These are phyloP conservation scores for Amylocystis lapponica DNA, from an alignment of 768 basidiomycete species.

Conservation along the genomic window DNA sequence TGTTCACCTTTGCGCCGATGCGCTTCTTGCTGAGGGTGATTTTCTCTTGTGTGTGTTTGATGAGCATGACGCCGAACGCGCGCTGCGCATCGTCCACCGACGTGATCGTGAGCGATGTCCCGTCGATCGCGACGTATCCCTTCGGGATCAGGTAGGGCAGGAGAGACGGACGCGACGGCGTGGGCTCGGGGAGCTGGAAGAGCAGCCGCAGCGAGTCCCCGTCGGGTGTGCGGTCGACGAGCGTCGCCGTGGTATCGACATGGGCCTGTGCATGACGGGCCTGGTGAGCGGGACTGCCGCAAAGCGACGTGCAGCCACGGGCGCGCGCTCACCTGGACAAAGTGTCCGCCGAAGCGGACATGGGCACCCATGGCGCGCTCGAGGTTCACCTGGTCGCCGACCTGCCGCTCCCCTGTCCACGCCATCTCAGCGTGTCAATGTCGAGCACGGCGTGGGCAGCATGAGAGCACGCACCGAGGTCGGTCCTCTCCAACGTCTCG, in stretches of 20 bases:
- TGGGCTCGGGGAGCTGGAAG: constrained; percentile 69
- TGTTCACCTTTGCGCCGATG: constrained; percentile 80
- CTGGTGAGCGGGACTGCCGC: neutral
- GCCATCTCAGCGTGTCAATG: neutral
- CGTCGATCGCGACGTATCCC: constrained; percentile 93
- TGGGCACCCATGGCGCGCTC: constrained; percentile 94
- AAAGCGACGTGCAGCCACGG: neutral
- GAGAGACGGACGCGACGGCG: constrained; percentile 52
- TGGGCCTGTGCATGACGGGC: constrained; percentile 58
- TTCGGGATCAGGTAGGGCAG: constrained; percentile 86
- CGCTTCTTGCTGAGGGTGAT: constrained; percentile 74
- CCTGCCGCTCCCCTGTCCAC: constrained; percentile 61
- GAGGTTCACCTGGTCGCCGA: constrained; percentile 81
- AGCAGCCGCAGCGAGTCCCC: constrained; percentile 84
- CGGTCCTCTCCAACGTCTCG: constrained; percentile 87
- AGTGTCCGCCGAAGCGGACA: constrained; percentile 92
- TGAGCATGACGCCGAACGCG: constrained; percentile 89
- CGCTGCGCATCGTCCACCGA: constrained; percentile 56
- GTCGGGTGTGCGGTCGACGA: constrained; percentile 60
- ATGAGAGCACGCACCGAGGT: constrained; percentile 64
- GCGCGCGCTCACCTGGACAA: constrained; percentile 71
- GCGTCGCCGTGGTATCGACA: constrained; percentile 82
- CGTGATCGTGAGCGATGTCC: constrained; percentile 89
- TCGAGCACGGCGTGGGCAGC: neutral
- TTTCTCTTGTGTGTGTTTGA: constrained; percentile 88